Evolutionary conservation across 352 stramenopile genomes (phyloP), one percentile per base, ranked within the genome.

Genomic region (Pythium plurisporium): DNA sequence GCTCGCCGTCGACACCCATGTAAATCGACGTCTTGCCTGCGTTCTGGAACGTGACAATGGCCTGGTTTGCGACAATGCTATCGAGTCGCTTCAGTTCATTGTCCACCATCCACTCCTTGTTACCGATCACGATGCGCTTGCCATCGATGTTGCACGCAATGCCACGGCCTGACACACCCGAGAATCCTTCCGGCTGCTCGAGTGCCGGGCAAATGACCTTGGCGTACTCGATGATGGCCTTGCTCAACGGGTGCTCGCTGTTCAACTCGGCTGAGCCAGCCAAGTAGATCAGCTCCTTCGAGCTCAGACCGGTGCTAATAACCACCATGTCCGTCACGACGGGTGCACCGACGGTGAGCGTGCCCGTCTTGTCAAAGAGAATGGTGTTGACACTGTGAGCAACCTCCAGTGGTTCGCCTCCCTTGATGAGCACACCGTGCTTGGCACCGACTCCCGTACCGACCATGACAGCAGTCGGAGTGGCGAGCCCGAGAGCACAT

Each of bases 321-420:
- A 96, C 76, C 15, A 96, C 73, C 31, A 96, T 79, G 55, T 96
- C 75, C 36, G 80, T 91, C 42, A 98, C 87, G 8, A 82, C 74
- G 6, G 95, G 95, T 41, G 93, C 80, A 8, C 96, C 96, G 17
- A 91, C 79, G 1, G 96, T 99, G 12, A 99, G 66, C n/a, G 97
- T 99, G 3, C 98, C 98, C 0, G 98, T 99, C 79, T 99, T 99
- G 77, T 99, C 98, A 69, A 99, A 99, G 22, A 99, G 67, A 50
- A 99, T 94, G 33, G 89, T 92, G 54, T 96, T 89, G 37, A 99
- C 81, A 51, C 92, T 94, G 62, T 97, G 85, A 11, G 89, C 87
- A n/a, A 81, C 74, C 54, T 98, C 89, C 9, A 98, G 74, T 12
- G 93, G 84, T 52, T 96, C 87, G 5, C 96, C 98, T 22, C 97